Evolutionary conservation across 2,329 filamentous ascomycete genomes (phyloP).

Genomic region (Penicillium vulpinum): DNA sequence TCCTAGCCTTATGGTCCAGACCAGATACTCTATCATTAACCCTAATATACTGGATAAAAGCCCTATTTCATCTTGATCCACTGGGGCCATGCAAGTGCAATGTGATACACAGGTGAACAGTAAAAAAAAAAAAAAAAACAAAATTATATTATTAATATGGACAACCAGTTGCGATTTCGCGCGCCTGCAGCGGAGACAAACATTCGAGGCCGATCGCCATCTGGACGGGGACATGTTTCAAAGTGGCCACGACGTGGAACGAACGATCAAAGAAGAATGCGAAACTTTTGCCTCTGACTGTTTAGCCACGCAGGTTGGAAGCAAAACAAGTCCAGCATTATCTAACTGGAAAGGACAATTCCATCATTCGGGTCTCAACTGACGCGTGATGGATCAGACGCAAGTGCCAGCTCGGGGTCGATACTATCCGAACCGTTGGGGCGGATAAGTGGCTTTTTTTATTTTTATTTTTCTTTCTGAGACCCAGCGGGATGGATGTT

Average conservation of each 20-base stretch:
- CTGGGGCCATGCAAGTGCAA: not conserved
- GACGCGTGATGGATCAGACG: conserved; percentile 37
- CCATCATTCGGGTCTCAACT: conserved; percentile 19
- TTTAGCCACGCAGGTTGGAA: conserved; percentile 2
- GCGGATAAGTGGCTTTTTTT: not conserved
- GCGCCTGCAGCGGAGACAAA: conserved; percentile 3
- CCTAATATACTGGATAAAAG: not conserved
- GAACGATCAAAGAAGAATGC: conserved; percentile 1
- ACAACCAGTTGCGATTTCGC: not conserved
- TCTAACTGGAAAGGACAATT: conserved; percentile 7
- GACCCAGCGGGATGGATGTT: not conserved
- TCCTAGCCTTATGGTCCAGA: not conserved
- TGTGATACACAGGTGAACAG: conserved; percentile 5
- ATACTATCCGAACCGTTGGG: conserved; percentile 12
- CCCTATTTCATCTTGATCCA: not conserved
- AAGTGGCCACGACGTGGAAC: conserved; percentile 4
- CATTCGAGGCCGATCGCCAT: conserved; percentile 10
- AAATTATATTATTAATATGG: not conserved
- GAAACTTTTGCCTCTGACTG: not conserved
- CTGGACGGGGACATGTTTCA: conserved; percentile 1
- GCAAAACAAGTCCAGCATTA: not conserved
- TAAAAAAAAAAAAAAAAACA: not conserved
- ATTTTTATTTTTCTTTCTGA: no score
- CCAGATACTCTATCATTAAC: conserved; percentile 7
- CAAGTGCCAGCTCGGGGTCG: conserved; percentile 1